Evolutionary conservation across 345 rosid species (phyloP), one percentile per base, ranked within the genome.

Genomic region (Eucalyptus melliodora): DNA sequence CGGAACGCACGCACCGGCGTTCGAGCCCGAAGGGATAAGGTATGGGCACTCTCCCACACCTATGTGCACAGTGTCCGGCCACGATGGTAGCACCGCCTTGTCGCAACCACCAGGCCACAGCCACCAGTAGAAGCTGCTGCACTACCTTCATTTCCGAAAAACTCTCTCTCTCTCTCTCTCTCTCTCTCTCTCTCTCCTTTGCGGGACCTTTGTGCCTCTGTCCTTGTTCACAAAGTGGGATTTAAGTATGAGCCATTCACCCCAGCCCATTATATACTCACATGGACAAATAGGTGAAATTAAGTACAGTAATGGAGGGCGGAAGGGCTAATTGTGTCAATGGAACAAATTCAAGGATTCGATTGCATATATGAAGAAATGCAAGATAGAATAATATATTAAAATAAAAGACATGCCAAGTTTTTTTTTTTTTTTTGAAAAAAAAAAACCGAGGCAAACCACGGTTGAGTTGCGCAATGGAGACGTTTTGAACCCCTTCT

Each of bases 1-100:
- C 0, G 19, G 72, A 30, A 9, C 72, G 6, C 34, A 17, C 72
- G 14, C 34, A 30, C 0, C 13, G 16, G 72, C 0, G 34, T 13
- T 30, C 34, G 17, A 62, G 72, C 72, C 72, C 72, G 17, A 62
- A 62, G 4, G 72, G 72, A 62, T 13, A 30, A 62, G 9, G 34
- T 62, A 62, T n/a, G 19, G 5, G 0, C 34, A 62, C 34, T 8
- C 16, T n/a, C 34, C 72, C 34, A 62, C 72, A 62, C 34, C 16
- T 7, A 2, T 4, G 17, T 62, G 13, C 9, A 13, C 34, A 30
- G 0, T 27, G 4, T 62, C 17, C 17, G 17, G 34, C 31, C 5
- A 6, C 34, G 5, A 0, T 7, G 72, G 72, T 2, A 27, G 34
- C 16, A 7, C 72, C 34, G 34, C 72, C 72, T 62, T 62, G 34